Evolutionary conservation across 257 asterid species (phyloP).

Genomic region (Jacaranda copaia): DNA sequence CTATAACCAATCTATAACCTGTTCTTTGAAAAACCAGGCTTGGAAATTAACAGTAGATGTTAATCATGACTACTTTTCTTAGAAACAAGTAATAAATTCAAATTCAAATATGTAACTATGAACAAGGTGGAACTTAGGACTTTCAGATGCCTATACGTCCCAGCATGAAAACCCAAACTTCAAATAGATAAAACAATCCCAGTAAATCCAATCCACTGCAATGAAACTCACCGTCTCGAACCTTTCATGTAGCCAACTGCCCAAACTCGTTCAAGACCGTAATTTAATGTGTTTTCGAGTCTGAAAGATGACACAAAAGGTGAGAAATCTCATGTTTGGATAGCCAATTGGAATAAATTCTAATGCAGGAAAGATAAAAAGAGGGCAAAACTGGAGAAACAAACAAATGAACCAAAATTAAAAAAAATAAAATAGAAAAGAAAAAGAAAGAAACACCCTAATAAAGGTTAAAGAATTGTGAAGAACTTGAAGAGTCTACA

Average conservation of each 20-base stretch:
- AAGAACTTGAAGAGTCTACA: neutral
- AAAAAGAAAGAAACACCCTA: neutral
- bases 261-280: slow-evolving; percentile 99
- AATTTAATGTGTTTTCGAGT: slow-evolving; percentile 96
- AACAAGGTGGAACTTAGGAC: slow-evolving; percentile 22
- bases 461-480: neutral
- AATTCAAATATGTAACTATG: neutral
- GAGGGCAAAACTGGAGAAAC: neutral
- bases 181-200: neutral
- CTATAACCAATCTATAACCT: slow-evolving; percentile 13
- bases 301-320: slow-evolving; percentile 56
- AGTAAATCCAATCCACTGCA: slow-evolving; percentile 29
- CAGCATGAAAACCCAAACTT: slow-evolving; percentile 11
- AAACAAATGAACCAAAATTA: too few relatives aligned
- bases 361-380: slow-evolving; percentile 8
- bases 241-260: slow-evolving; percentile 92
- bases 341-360: slow-evolving; percentile 7
- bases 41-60: slow-evolving; percentile 24
- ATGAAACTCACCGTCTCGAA: slow-evolving; percentile 80
- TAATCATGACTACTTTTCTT: slow-evolving; percentile 15
- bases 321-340: slow-evolving; percentile 32
- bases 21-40: slow-evolving; percentile 13
- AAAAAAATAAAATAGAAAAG: too few relatives aligned
- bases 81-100: slow-evolving; percentile 23
- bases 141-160: slow-evolving; percentile 21